phyloP scores from a whole-genome alignment of 371 early-diverging fungal genomes.

The Dichotomocladium elegans region DNA sequence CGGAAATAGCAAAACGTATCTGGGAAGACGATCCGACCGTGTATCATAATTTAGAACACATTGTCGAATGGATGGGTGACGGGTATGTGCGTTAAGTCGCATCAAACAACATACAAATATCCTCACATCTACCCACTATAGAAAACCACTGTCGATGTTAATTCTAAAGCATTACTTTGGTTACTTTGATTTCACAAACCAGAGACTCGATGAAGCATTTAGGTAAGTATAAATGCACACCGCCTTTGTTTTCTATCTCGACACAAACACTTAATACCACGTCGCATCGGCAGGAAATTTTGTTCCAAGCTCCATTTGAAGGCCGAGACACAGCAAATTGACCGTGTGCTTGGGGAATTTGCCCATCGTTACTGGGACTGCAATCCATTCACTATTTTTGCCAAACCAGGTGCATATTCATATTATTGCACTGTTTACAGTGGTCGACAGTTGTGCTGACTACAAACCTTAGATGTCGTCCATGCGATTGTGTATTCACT shows the following conservation, averaged over 20 bases:
- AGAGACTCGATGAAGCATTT: conserved; percentile 76
- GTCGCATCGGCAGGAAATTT: conserved; percentile 22
- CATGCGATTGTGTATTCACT: conserved; percentile 86
- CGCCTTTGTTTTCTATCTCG: too few species aligned
- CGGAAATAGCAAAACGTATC: conserved; percentile 27
- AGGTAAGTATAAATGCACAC: conserved; percentile 27
- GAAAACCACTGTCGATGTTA: conserved; percentile 45
- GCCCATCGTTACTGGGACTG: conserved; percentile 80
- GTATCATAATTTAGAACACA: conserved; percentile 21
- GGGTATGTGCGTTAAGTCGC: conserved; percentile 24
- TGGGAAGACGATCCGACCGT: conserved; percentile 41
- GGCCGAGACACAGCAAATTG: conserved; percentile 91
- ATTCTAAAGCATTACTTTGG: conserved; percentile 70
- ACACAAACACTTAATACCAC: background rate
- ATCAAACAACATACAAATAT: background rate
- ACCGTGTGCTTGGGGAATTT: conserved; percentile 79
- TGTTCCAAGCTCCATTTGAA: conserved; percentile 76
- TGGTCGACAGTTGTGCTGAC: background rate
- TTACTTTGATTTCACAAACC: conserved; percentile 66
- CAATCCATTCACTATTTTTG: conserved; percentile 59
- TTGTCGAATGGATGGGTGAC: conserved; percentile 42
- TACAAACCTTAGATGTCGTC: conserved; percentile 65
- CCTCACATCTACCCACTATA: conserved; percentile 2
- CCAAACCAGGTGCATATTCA: conserved; percentile 35
- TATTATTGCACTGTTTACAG: background rate